Evolutionary conservation across 2,329 filamentous ascomycete species (phyloP).

Genomic region (Triangularia verruculosa): DNA sequence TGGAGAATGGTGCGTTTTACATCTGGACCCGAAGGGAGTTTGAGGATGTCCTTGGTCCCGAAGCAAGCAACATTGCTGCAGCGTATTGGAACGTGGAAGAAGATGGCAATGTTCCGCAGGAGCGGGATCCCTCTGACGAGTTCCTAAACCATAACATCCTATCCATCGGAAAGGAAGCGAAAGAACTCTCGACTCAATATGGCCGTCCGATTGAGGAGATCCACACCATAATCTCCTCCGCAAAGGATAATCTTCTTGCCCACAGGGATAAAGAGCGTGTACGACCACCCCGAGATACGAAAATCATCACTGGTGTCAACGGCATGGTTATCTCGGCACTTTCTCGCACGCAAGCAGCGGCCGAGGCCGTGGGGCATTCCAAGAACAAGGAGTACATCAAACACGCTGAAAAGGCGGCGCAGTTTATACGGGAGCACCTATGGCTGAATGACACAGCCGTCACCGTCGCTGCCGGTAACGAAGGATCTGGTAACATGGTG

Average conservation of each 20-base stretch:
- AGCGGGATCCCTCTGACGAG: constrained; percentile 87
- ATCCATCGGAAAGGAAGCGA: constrained; percentile 63
- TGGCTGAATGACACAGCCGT: constrained; percentile 57
- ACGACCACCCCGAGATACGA: constrained; percentile 78
- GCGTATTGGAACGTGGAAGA: constrained; percentile 80
- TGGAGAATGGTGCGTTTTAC: constrained; percentile 90
- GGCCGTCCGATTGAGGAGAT: constrained; percentile 68
- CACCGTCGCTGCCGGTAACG: constrained; percentile 35
- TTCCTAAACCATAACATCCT: constrained; percentile 93
- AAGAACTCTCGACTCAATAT: constrained; percentile 71
- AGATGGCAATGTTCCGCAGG: constrained; percentile 80
- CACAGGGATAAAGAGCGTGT: constrained; percentile 73
- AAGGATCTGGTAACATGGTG: constrained; percentile 41
- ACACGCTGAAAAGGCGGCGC: constrained; percentile 65
- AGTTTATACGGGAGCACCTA: constrained; percentile 70
- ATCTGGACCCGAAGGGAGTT: constrained; percentile 91
- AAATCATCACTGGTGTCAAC: constrained; percentile 84
- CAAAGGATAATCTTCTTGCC: constrained; percentile 64
- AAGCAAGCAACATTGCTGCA: constrained; percentile 68
- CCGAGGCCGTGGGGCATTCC: constrained; percentile 52
- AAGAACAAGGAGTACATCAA: constrained; percentile 59
- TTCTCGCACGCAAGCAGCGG: constrained; percentile 67
- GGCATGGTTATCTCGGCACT: constrained; percentile 82
- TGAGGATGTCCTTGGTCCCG: constrained; percentile 65
- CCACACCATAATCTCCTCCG: constrained; percentile 61